Conservation (phyloP, 2,329 filamentous ascomycete genomes). For the Sporothrix variecibatus region DNA sequence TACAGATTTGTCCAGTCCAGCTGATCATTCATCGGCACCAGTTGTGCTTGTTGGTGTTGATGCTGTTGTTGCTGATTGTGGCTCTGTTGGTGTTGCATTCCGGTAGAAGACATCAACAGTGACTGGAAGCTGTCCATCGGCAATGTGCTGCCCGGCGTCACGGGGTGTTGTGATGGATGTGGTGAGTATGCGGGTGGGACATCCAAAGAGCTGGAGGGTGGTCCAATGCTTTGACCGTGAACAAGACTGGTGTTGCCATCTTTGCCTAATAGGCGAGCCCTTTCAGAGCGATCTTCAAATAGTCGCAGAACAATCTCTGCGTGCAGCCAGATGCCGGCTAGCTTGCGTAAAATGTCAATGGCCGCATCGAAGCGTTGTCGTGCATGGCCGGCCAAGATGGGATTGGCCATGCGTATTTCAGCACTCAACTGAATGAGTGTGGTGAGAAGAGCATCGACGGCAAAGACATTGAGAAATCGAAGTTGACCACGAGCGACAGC, state of each 20-base stretch:
- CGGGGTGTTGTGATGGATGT: not conserved
- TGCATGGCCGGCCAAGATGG: constrained; percentile 32
- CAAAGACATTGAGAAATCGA: constrained; percentile 24
- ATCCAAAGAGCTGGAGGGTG: not conserved
- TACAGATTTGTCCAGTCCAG: constrained; percentile 29
- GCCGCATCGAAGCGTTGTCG: constrained; percentile 32
- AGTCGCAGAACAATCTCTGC: constrained; percentile 32
- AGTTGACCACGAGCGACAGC: constrained; percentile 8
- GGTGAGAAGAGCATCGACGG: constrained; percentile 19
- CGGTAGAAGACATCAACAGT: not conserved
- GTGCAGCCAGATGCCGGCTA: constrained; percentile 33
- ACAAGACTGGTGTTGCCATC: too few relatives aligned
- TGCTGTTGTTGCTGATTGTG: not conserved
- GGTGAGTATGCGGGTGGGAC: not conserved
- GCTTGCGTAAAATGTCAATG: constrained; percentile 28
- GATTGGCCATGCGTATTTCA: constrained; percentile 33
- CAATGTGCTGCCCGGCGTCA: not conserved
- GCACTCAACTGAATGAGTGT: constrained; percentile 33
- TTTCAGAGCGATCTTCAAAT: constrained; percentile 37
- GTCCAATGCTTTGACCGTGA: not conserved
- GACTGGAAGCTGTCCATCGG: constrained; percentile 21
- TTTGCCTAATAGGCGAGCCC: not conserved
- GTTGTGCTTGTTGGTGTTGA: not conserved
- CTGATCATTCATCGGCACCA: constrained; percentile 27
- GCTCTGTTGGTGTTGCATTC: not conserved